Percentiles rank a stretch among this genome's conserved stretches.
Conservation (phyloP, 2,329 filamentous ascomycete genomes). For the Fusarium devonianum region DNA sequence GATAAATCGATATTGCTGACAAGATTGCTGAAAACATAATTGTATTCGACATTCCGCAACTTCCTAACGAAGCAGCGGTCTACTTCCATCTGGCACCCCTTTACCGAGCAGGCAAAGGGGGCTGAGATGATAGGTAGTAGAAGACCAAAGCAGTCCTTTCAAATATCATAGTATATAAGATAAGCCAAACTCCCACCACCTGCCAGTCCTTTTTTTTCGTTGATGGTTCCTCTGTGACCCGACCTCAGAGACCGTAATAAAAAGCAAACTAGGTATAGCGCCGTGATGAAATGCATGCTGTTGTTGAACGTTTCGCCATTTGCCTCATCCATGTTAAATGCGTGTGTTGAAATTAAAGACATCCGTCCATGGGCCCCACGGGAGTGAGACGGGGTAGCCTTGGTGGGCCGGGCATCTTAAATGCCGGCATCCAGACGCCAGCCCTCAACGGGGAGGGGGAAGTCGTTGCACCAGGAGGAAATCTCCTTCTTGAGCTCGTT, state of each 20-base stretch:
- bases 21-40: slow-evolving; percentile 12
- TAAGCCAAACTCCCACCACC: slow-evolving; percentile 41
- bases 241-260: slow-evolving; percentile 31
- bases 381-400: slow-evolving; percentile 18
- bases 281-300: slow-evolving; percentile 45
- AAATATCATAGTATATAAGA: slow-evolving; percentile 22
- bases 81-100: slow-evolving; percentile 1
- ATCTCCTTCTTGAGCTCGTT: slow-evolving; percentile 89
- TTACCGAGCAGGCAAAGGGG: not conserved
- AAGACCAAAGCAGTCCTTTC: slow-evolving; percentile 27
- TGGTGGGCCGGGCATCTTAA: slow-evolving; percentile 48
- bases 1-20: too few species aligned
- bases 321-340: slow-evolving; percentile 46
- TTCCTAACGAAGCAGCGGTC: slow-evolving; percentile 3
- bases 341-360: slow-evolving; percentile 27
- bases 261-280: slow-evolving; percentile 41
- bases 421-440: slow-evolving; percentile 69
- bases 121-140: slow-evolving; percentile 9
- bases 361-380: slow-evolving; percentile 1
- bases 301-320: slow-evolving; percentile 45
- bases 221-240: slow-evolving; percentile 40
- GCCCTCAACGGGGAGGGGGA: slow-evolving; percentile 89
- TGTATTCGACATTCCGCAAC: slow-evolving; percentile 23
- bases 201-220: slow-evolving; percentile 36
- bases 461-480: slow-evolving; percentile 81